These are phyloP conservation scores for Yamadazyma mexicana DNA, from an alignment of 1,139 yeast species.

Conservation along the genomic window DNA sequence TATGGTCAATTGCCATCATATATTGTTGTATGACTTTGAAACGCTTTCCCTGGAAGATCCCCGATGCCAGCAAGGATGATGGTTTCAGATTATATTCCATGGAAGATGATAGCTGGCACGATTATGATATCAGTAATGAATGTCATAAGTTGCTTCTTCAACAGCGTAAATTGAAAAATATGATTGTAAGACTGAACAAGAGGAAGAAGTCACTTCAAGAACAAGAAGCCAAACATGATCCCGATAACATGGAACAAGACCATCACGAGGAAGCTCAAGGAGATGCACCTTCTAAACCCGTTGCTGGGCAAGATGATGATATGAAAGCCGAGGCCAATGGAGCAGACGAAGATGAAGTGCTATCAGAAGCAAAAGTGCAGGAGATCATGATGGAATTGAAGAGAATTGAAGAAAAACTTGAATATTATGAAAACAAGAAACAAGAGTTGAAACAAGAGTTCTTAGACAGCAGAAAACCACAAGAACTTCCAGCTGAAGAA, in stretches of 20 bases:
- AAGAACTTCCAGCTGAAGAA: conserved; percentile 14
- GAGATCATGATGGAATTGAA: conserved; percentile 34
- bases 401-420: conserved; percentile 38
- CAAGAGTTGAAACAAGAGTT: conserved; percentile 35
- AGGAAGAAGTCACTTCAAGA: conserved; percentile 28
- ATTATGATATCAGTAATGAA: conserved; percentile 51
- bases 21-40: conserved; percentile 94
- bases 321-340: conserved; percentile 11
- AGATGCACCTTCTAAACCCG: no score
- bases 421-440: conserved; percentile 38
- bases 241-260: conserved; percentile 13
- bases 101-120: conserved; percentile 54
- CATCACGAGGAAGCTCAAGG: conserved; percentile 9
- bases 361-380: conserved; percentile 35
- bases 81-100: conserved; percentile 68
- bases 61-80: conserved; percentile 75
- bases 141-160: conserved; percentile 48
- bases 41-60: conserved; percentile 97
- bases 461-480: conserved; percentile 18
- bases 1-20: conserved; percentile 94
- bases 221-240: not conserved
- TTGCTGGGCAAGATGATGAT: not conserved
- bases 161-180: conserved; percentile 46
- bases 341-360: conserved; percentile 23
- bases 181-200: conserved; percentile 45